These are phyloP conservation scores for Rossbeevera mucosa DNA, from an alignment of 768 basidiomycete genomes.

Conservation along the genomic window DNA sequence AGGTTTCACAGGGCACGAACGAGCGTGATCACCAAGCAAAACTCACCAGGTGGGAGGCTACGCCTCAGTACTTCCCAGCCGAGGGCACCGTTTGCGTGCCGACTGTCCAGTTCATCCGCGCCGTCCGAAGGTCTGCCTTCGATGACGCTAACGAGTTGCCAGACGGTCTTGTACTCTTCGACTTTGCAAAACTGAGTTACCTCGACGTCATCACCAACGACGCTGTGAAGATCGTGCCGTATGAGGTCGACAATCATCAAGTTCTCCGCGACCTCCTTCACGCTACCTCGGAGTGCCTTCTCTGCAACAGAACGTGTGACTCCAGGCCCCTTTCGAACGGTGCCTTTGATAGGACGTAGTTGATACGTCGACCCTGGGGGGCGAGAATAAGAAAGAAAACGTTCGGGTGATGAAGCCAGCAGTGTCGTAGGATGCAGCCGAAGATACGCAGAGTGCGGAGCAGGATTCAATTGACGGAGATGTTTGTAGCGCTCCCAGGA, in stretches of 20 bases:
- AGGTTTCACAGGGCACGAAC: constrained; percentile 1
- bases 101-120: constrained; percentile 35
- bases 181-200: constrained; percentile 84
- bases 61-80: constrained; percentile 76
- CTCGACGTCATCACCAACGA: constrained; percentile 74
- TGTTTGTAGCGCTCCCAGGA: constrained; percentile 74
- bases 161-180: constrained; percentile 92
- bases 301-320: constrained; percentile 66
- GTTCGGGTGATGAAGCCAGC: constrained; percentile 86
- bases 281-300: constrained; percentile 54
- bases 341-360: constrained; percentile 94
- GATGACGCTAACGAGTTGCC: constrained; percentile 93
- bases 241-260: constrained; percentile 98
- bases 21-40: neutral
- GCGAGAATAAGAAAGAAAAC: constrained; percentile 80
- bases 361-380: constrained; percentile 64
- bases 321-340: constrained; percentile 65
- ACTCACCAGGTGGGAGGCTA: constrained; percentile 81
- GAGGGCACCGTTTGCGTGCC: constrained; percentile 37
- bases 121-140: constrained; percentile 54
- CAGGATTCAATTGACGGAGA: constrained; percentile 75
- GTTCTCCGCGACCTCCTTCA: constrained; percentile 94
- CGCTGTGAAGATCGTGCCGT: constrained; percentile 83
- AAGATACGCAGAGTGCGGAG: constrained; percentile 81
- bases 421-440: constrained; percentile 74